phyloP scores from a whole-genome alignment of 768 basidiomycete species.

The Russula ochroleuca region DNA sequence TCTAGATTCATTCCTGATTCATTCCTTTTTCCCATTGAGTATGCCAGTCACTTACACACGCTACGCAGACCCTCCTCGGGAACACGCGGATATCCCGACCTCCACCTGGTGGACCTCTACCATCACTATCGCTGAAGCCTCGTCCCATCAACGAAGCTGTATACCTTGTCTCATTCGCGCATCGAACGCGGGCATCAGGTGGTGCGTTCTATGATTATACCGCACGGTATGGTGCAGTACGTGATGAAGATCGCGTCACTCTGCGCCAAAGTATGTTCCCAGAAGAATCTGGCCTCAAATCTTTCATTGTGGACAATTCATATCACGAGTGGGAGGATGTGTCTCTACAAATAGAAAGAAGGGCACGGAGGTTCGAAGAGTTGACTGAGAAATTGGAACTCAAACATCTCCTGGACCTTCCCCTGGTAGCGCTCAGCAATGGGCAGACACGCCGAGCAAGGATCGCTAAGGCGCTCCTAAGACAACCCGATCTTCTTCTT shows the following conservation, averaged over 20 bases:
- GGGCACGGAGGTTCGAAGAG: slow-evolving; percentile 42
- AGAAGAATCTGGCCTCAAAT: slow-evolving; percentile 29
- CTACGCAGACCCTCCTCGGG: slow-evolving; percentile 57
- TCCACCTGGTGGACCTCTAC: slow-evolving; percentile 70
- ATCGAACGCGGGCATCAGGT: slow-evolving; percentile 50
- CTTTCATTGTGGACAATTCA: slow-evolving; percentile 14
- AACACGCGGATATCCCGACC: slow-evolving; percentile 66
- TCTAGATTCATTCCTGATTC: not conserved
- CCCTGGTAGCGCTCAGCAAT: slow-evolving; percentile 80
- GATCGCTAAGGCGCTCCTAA: slow-evolving; percentile 71
- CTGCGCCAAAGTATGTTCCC: slow-evolving; percentile 61
- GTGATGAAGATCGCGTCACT: slow-evolving; percentile 79
- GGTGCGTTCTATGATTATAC: slow-evolving; percentile 90
- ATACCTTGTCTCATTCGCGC: slow-evolving; percentile 62
- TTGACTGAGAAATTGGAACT: slow-evolving; percentile 58
- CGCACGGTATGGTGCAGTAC: slow-evolving; percentile 83
- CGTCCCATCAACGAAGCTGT: slow-evolving; percentile 44
- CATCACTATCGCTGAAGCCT: slow-evolving; percentile 49
- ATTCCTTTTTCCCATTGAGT: not conserved
- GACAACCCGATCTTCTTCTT: slow-evolving; percentile 66
- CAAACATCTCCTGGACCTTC: slow-evolving; percentile 65
- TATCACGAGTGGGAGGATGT: slow-evolving; percentile 23
- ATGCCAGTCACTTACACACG: not conserved
- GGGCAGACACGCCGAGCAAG: slow-evolving; percentile 88
- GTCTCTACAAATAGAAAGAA: slow-evolving; percentile 28